phyloP scores from a whole-genome alignment of 176 grass and related monocot species.

The Oryza brachyantha region DNA sequence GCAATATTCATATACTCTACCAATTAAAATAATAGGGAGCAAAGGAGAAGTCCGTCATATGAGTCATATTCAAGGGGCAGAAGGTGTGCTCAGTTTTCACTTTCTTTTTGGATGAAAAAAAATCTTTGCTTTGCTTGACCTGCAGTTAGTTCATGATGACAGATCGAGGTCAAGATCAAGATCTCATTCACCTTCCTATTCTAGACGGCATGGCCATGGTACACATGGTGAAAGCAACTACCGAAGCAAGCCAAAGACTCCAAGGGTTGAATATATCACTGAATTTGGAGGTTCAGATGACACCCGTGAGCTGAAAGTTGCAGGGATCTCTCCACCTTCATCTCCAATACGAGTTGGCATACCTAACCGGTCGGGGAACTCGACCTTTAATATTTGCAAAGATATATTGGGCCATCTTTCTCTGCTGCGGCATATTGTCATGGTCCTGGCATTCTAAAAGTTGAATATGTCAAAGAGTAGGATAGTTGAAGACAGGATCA shows the following conservation, averaged over 20 bases:
- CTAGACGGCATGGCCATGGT: slow-evolving; percentile 56
- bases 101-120: not conserved
- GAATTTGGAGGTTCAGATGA: slow-evolving; percentile 87
- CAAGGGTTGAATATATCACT: slow-evolving; percentile 94
- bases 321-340: slow-evolving; percentile 85
- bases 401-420: slow-evolving; percentile 63
- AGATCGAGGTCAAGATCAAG: slow-evolving; percentile 71
- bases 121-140: slow-evolving; percentile 13
- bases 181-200: slow-evolving; percentile 82
- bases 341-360: slow-evolving; percentile 86
- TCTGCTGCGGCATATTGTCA: slow-evolving; percentile 49
- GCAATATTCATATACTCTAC: slow-evolving; percentile 10
- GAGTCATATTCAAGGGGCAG: slow-evolving; percentile 86
- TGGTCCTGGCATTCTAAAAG: slow-evolving; percentile 39
- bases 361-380: slow-evolving; percentile 90
- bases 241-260: slow-evolving; percentile 69
- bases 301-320: slow-evolving; percentile 53
- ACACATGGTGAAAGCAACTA: slow-evolving; percentile 64
- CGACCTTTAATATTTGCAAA: slow-evolving; percentile 78
- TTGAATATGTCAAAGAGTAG: slow-evolving; percentile 38
- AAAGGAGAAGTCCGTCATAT: slow-evolving; percentile 90
- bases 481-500: slow-evolving; percentile 33
- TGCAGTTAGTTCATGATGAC: slow-evolving; percentile 26
- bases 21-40: slow-evolving; percentile 57
- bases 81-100: slow-evolving; percentile 44